Conservation (phyloP, 148 eudicot genomes). For the Cornus suecica region DNA sequence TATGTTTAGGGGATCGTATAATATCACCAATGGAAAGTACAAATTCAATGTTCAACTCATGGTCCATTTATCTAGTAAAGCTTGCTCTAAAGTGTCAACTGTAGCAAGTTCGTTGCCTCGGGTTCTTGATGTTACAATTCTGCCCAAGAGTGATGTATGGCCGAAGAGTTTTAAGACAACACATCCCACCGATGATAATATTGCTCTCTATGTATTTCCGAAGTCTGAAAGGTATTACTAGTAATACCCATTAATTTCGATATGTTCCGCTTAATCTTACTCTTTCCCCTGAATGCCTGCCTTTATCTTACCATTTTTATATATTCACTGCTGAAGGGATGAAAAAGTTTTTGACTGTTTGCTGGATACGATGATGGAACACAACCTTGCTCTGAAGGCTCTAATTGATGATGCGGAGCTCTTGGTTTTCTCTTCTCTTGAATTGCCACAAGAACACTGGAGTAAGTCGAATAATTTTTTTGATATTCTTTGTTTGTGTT, state of each 20-base stretch:
- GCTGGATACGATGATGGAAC: slow-evolving; percentile 20
- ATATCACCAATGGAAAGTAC: slow-evolving; percentile 9
- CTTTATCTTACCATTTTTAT: background rate
- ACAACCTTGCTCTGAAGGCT: slow-evolving; percentile 25
- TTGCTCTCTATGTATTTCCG: slow-evolving; percentile 38
- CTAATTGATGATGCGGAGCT: slow-evolving; percentile 29
- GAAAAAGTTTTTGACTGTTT: slow-evolving; percentile 23
- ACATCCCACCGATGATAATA: slow-evolving; percentile 25
- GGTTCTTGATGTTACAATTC: slow-evolving; percentile 14
- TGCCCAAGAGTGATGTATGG: slow-evolving; percentile 24
- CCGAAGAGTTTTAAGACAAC: slow-evolving; percentile 26
- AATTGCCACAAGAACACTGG: slow-evolving; percentile 31
- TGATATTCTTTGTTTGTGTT: background rate
- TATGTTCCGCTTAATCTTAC: background rate
- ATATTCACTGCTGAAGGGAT: slow-evolving; percentile 23
- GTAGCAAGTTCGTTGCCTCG: slow-evolving; percentile 25
- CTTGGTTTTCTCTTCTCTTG: slow-evolving; percentile 30
- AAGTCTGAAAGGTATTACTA: slow-evolving; percentile 28
- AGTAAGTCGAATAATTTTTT: slow-evolving; percentile 21
- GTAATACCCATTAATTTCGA: slow-evolving; percentile 14
- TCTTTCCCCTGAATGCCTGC: background rate
- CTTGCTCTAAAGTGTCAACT: slow-evolving; percentile 27
- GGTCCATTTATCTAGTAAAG: slow-evolving; percentile 38
- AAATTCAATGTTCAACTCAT: slow-evolving; percentile 21
- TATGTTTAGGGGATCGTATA: slow-evolving; percentile 22